Evolutionary conservation across 345 rosid genomes (phyloP), one percentile per base, ranked within the genome.

Genomic region (Acer campestre): DNA sequence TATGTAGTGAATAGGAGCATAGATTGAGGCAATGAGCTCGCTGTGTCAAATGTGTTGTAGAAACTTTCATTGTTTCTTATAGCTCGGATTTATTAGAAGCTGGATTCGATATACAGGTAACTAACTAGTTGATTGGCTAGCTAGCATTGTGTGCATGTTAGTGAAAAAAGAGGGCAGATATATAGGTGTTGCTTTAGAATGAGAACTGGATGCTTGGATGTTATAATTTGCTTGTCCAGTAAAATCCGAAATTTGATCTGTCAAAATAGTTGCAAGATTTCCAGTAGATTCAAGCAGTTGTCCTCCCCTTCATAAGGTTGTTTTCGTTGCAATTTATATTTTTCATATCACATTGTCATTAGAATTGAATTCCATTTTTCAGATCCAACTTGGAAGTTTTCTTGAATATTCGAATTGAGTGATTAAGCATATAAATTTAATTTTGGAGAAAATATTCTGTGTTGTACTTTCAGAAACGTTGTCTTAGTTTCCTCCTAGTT

Each of bases 11-110:
- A 53, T 71, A 6, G 75, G 76, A 61, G 40, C 20, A 35, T 35
- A 9, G 74, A 73, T 42, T 59, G 22, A 73, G 23, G 10, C 40
- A 44, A 25, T 27, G 17, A 44, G 55, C 67, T 61, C 42, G 14
- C 55, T 35, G 22, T 71, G 22, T 71, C 55, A 13, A 17, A 58
- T 40, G 51, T 61, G 74, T 27, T 70, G 74, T 40, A 29, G 62
- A 53, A 17, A 55, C 31, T 70, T 13, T 31, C 38, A 46, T 23
- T 3, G 20, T 68, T 68, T 40, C 25, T 8, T 12, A 12, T 35
- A 55, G 46, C 25, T 49, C 13, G 13, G 17, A 58, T 69, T 38
- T 40, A 3, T n/a, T 38, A 69, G 3, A 48, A 6, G 16, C 12
- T 2, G 12, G 40, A 18, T 55, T 51, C 6, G 12, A 10, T 55